Conservation (phyloP, 441 rosid genomes). For the Adansonia madagascariensis region DNA sequence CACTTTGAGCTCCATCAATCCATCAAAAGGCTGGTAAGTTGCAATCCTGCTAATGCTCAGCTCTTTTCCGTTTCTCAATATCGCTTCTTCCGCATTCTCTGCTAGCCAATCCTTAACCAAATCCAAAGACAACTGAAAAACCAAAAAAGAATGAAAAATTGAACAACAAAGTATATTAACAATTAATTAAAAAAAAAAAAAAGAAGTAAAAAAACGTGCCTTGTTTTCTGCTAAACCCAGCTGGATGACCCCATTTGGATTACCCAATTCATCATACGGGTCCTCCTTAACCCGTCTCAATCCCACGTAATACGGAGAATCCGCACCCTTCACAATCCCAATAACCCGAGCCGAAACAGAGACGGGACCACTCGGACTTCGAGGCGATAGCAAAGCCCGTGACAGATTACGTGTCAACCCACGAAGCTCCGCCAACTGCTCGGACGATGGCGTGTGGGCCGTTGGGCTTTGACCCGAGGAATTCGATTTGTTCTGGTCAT, state of each 20-base stretch:
- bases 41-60: constrained; percentile 61
- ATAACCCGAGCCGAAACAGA: constrained; percentile 51
- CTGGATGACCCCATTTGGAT: constrained; percentile 78
- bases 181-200: constrained; percentile 4
- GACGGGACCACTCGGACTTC: constrained; percentile 55
- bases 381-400: constrained; percentile 57
- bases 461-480: constrained; percentile 42
- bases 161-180: neutral
- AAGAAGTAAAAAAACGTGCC: constrained; percentile 30
- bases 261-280: constrained; percentile 57
- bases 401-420: constrained; percentile 62
- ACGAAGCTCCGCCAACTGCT: constrained; percentile 55
- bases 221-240: constrained; percentile 76
- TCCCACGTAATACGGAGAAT: constrained; percentile 61
- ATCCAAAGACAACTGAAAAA: constrained; percentile 59
- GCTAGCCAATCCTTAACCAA: constrained; percentile 64
- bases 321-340: constrained; percentile 50
- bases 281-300: constrained; percentile 58
- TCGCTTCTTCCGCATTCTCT: constrained; percentile 48
- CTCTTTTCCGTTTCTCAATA: constrained; percentile 40
- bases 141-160: neutral
- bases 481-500: constrained; percentile 41
- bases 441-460: constrained; percentile 53
- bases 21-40: constrained; percentile 68
- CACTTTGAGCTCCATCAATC: constrained; percentile 75